Evolutionary conservation across 2,329 filamentous ascomycete species (phyloP), one percentile per base, ranked within the genome.

Genomic region (Fusarium sp.): DNA sequence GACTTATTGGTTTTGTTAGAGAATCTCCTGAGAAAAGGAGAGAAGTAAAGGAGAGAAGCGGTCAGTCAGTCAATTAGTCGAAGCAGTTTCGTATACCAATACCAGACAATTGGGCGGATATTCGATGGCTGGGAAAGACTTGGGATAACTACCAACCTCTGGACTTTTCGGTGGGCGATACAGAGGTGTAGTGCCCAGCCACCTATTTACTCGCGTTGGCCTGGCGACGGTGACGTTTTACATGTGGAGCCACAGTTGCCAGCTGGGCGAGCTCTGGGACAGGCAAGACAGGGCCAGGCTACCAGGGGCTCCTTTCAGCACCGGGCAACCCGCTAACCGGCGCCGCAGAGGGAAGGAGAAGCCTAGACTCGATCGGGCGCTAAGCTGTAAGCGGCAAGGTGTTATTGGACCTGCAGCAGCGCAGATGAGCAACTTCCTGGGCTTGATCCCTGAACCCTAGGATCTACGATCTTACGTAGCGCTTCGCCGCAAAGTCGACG

Each of bases 121-220:
- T 73, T 63, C 58, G 73, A 75, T 72, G 75, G 73, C 65, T 76
- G 75, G 73, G 73, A 58, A 66, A 68, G 71, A 71, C 56, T 70
- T 75, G 74, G 59, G 56, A 65, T 54, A 55, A 44, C 39, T 42
- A 74, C 75, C 75, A 77, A 59, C 71, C 75, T 74, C 72, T 70
- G 66, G 68, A 74, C 56, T 78, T 77, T 78, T 73, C 42, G 68
- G 73, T 48, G 56, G 65, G 62, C 41, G 66, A 63, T 63, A 48
- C 58, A 70, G 65, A 71, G 47, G 51, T 47, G 44, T 57, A 59
- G 71, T 66, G 53, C 44, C 75, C 76, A 76, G 67, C 76, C 75
- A 78, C 76, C 68, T 78, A 76, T 77, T 76, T 77, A 77, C 76
- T 45, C 16, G 28, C 31, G 76, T 78, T 78, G 76, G 56, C 76